Base-by-base conservation (phyloP, 805 yeast species). In the Yarrowia sp. region DNA sequence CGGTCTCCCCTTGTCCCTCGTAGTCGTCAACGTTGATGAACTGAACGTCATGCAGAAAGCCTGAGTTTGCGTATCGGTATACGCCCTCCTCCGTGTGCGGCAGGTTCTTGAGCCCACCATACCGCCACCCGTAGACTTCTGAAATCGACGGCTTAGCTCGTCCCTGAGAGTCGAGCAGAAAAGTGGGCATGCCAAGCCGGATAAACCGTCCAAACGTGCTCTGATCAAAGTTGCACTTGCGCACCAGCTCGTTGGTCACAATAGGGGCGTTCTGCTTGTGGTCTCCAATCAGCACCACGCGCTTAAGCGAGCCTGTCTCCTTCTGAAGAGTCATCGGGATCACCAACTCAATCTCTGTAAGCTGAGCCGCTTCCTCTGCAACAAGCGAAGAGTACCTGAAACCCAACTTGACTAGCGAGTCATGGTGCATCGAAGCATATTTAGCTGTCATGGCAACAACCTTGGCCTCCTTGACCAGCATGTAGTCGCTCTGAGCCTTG, bases 251-350 rank as follows among this genome's bases (percentile, higher is more conserved):
- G 55, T 63, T 63, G 33, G 62, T 59, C 18, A 69, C 33, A 35
- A 62, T 62, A 6, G 77, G 75, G 4, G 66, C 67, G 32, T 66
- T 62, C 42, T 63, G 70, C 13, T 38, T 51, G 24, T 64, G 63
- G 61, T 78, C 80, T 7, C 81, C 81, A n/a, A 73, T 27, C 24
- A 78, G 22, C 0, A 73, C 66, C 0, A 76, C 59, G 25, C 78
- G 68, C 31, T 69, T 69, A 2, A 72, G 47, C 0, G 51, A 24
- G 1, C 61, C 32, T 21, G 60, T 32, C 32, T 51, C 58, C 12
- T 60, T 33, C 19, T 65, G 67, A 38, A 65, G 33, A 1, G 74
- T 31, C 58, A 64, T 33, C 4, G 77, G 71, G 8, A 67, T 61
- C n/a, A 75, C 39, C 0, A 73, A 66, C 59, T 77, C 79, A 21